A percentile compares a stretch with the other conserved stretches of the same genome.
phyloP scores from a whole-genome alignment of 202 grass and related monocot species.

The Eragrostis tef region DNA sequence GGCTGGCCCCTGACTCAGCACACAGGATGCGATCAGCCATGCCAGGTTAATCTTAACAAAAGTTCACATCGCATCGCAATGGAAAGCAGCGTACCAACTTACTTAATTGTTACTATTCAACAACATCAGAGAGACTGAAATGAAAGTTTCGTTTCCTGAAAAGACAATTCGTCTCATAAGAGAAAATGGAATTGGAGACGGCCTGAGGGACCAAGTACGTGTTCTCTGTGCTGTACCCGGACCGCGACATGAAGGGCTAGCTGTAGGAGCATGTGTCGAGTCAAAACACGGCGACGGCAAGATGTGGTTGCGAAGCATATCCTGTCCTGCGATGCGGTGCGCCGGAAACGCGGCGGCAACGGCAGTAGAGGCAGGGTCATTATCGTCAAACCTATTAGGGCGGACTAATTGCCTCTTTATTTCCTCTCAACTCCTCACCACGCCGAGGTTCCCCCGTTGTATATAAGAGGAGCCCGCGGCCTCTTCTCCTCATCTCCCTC shows the following conservation, averaged over 20 bases:
- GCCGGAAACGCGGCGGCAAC: slow-evolving; percentile 45
- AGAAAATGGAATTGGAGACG: neutral
- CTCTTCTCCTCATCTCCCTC: neutral
- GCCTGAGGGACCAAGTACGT: neutral
- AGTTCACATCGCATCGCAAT: neutral
- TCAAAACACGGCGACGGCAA: neutral
- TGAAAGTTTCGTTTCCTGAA: neutral
- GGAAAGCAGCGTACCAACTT: neutral
- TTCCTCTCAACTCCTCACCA: no score
- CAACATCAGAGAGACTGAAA: no score
- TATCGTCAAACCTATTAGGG: slow-evolving; percentile 25
- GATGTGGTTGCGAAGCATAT: neutral
- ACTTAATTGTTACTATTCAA: neutral
- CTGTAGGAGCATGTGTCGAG: neutral
- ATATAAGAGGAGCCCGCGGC: neutral
- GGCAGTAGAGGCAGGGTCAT: neutral
- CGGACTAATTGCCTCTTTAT: neutral
- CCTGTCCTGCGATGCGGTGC: slow-evolving; percentile 51
- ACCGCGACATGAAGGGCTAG: neutral
- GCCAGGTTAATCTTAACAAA: neutral
- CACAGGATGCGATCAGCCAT: neutral
- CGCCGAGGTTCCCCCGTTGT: no score
- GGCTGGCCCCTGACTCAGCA: neutral
- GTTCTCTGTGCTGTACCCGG: neutral
- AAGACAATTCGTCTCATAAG: neutral